Percentiles rank a stretch among this genome's conserved stretches.
Evolutionary conservation across 768 basidiomycete species (phyloP).

Genomic region (Lactifluus rugatus): DNA sequence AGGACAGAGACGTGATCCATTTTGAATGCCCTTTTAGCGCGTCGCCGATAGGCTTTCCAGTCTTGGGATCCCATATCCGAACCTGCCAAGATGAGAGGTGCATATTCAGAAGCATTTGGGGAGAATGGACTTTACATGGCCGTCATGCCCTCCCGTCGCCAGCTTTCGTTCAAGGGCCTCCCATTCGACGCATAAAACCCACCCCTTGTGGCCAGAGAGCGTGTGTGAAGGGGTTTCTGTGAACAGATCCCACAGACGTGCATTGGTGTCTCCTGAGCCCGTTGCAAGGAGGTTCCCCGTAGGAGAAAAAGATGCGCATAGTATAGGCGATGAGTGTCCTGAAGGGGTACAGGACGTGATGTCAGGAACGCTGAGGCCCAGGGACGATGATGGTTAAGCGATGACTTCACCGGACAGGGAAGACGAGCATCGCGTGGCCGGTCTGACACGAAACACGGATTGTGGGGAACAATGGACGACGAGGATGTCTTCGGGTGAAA

Average conservation of each 20-base stretch:
- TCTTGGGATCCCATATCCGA: slow-evolving; percentile 88
- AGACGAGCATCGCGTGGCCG: slow-evolving; percentile 89
- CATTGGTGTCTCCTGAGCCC: slow-evolving; percentile 89
- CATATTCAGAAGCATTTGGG: neutral
- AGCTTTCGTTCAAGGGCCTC: slow-evolving; percentile 84
- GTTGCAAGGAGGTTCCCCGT: slow-evolving; percentile 88
- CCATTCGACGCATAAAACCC: slow-evolving; percentile 98
- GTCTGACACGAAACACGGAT: slow-evolving; percentile 88
- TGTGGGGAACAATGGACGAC: slow-evolving; percentile 89
- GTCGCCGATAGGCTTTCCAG: slow-evolving; percentile 80
- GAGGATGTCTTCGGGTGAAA: slow-evolving; percentile 81
- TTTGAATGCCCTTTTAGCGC: slow-evolving; percentile 89
- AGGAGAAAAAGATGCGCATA: slow-evolving; percentile 93
- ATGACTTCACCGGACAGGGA: slow-evolving; percentile 64
- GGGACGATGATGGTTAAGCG: neutral
- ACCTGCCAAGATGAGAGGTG: slow-evolving; percentile 32
- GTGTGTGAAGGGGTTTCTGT: slow-evolving; percentile 88
- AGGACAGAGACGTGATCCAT: slow-evolving; percentile 91
- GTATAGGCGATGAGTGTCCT: slow-evolving; percentile 89
- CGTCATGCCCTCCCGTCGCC: slow-evolving; percentile 92
- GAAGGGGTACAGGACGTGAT: neutral
- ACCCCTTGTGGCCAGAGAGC: slow-evolving; percentile 82
- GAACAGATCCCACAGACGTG: slow-evolving; percentile 87
- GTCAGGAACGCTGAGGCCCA: neutral
- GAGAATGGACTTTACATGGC: slow-evolving; percentile 54